A percentile compares a stretch with the other conserved stretches of the same genome.
phyloP scores from a whole-genome alignment of 2,329 filamentous ascomycete genomes.

The Tolypocladium guangdongense region DNA sequence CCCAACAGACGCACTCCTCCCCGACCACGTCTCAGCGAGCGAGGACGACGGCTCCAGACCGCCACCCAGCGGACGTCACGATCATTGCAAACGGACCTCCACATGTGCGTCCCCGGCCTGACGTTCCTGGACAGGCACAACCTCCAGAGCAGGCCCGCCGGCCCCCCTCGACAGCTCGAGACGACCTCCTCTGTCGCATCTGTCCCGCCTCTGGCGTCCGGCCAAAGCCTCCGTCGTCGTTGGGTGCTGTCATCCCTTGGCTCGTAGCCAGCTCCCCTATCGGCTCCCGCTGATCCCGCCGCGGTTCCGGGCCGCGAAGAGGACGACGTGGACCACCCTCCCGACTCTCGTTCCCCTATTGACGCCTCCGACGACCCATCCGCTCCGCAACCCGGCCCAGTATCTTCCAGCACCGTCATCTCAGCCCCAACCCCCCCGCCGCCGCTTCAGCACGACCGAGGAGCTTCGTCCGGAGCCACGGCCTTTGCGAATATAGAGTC shows the following conservation, averaged over 20 bases:
- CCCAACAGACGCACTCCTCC: background rate
- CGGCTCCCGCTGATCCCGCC: constrained; percentile 11
- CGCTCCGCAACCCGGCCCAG: constrained; percentile 41
- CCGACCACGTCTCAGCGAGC: background rate
- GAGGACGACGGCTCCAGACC: background rate
- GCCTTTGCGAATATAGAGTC: constrained; percentile 29
- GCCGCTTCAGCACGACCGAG: constrained; percentile 12
- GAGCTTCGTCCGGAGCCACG: constrained; percentile 14
- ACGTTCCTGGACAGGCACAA: constrained; percentile 2
- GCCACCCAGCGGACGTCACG: background rate
- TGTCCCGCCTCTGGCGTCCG: constrained; percentile 1
- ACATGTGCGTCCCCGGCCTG: constrained; percentile 3
- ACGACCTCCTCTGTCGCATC: constrained; percentile 1
- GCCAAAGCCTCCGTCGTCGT: background rate
- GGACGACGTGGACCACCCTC: constrained; percentile 29
- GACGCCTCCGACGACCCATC: constrained; percentile 52
- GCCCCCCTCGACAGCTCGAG: background rate
- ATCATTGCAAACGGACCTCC: background rate
- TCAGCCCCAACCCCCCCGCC: constrained; percentile 25
- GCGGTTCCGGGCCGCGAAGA: constrained; percentile 29
- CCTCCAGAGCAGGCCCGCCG: background rate
- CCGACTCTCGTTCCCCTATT: constrained; percentile 21
- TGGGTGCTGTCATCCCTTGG: constrained; percentile 10
- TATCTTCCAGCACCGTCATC: constrained; percentile 34
- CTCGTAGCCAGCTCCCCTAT: constrained; percentile 12